phyloP scores from a whole-genome alignment of 129 eudicot genomes.

The Pittosporum tobira region DNA sequence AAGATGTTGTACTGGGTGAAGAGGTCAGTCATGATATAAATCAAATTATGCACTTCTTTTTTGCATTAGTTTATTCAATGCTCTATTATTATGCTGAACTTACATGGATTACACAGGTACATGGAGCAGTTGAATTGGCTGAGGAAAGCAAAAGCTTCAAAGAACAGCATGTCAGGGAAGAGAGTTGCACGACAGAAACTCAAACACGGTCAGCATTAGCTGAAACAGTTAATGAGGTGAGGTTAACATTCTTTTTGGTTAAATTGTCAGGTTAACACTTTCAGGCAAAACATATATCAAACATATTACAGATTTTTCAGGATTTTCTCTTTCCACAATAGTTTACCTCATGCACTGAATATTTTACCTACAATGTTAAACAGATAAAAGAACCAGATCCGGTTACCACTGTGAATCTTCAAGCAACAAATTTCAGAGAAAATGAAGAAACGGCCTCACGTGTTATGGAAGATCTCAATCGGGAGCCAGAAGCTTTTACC shows the following conservation, averaged over 20 bases:
- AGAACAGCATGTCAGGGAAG: slow-evolving; percentile 8
- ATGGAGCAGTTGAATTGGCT: slow-evolving; percentile 6
- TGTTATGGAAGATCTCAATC: slow-evolving; percentile 13
- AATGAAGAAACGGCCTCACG: slow-evolving; percentile 1
- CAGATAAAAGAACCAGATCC: slow-evolving; percentile 18
- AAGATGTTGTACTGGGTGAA: slow-evolving; percentile 14
- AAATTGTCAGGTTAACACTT: background rate
- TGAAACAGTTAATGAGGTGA: background rate
- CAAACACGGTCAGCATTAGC: slow-evolving; percentile 1
- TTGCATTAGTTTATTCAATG: slow-evolving; percentile 4
- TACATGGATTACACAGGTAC: slow-evolving; percentile 1
- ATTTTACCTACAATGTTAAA: slow-evolving; percentile 4
- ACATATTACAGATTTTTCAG: background rate
- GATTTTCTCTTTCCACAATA: background rate
- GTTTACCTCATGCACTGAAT: background rate
- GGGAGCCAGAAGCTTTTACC: slow-evolving; percentile 16
- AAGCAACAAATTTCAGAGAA: slow-evolving; percentile 12
- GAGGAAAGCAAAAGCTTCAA: background rate
- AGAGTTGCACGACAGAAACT: background rate
- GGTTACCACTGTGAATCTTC: slow-evolving; percentile 5
- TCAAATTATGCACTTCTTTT: slow-evolving; percentile 2
- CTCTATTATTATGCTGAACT: background rate
- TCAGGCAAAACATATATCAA: background rate
- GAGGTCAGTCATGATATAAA: slow-evolving; percentile 18
- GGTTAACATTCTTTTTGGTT: no score